phyloP scores from a whole-genome alignment of 345 rosid species.

The Sisymbrium altissimum region DNA sequence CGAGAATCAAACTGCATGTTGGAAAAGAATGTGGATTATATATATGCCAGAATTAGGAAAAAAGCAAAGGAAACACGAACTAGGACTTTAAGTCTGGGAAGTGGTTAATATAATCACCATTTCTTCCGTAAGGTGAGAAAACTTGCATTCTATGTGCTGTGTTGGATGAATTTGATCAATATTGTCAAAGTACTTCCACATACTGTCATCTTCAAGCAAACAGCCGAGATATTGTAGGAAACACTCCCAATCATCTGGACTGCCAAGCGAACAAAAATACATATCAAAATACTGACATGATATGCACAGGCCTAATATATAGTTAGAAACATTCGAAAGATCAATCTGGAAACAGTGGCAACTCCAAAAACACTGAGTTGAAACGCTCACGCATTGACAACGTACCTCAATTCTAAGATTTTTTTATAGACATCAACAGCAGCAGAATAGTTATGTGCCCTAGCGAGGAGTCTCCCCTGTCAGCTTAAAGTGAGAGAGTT shows the following conservation, averaged over 20 bases:
- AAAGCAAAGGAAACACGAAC: neutral
- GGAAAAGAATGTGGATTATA: slow-evolving; percentile 18
- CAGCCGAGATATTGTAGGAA: slow-evolving; percentile 88
- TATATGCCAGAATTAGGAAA: neutral
- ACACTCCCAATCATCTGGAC: slow-evolving; percentile 99
- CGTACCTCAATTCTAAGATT: slow-evolving; percentile 79
- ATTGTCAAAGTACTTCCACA: slow-evolving; percentile 47
- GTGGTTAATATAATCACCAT: slow-evolving; percentile 45
- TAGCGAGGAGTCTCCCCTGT: slow-evolving; percentile 70
- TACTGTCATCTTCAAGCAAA: slow-evolving; percentile 77
- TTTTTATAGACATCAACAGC: slow-evolving; percentile 62
- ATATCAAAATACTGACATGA: slow-evolving; percentile 26
- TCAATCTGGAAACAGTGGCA: neutral
- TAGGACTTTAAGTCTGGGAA: too few relatives aligned
- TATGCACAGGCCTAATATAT: slow-evolving; percentile 4
- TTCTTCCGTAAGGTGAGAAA: slow-evolving; percentile 67
- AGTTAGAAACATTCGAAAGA: neutral
- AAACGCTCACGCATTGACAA: slow-evolving; percentile 1
- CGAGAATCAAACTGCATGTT: slow-evolving; percentile 74
- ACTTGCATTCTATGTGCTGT: slow-evolving; percentile 50
- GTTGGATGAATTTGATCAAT: slow-evolving; percentile 46
- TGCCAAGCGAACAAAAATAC: slow-evolving; percentile 43
- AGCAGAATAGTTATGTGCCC: slow-evolving; percentile 63
- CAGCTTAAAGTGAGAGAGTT: slow-evolving; percentile 76
- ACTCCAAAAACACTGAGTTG: neutral